A percentile compares a stretch with the other conserved stretches of the same genome.
These are phyloP conservation scores for Quercus alba DNA, from an alignment of 306 rosid genomes.

Conservation along the genomic window DNA sequence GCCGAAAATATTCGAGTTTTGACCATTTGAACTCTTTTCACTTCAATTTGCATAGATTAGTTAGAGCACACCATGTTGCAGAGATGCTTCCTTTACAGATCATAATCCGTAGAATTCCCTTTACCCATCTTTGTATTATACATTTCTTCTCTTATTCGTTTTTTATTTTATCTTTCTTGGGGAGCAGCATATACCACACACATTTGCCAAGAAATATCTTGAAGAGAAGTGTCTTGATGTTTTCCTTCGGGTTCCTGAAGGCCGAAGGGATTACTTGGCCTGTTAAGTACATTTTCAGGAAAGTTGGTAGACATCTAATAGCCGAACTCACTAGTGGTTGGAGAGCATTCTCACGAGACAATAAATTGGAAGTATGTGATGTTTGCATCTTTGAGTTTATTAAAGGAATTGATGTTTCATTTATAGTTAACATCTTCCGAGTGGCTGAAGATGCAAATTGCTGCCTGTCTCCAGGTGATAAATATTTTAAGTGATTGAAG, in stretches of 20 bases:
- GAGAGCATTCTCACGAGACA: neutral
- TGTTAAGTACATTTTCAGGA: neutral
- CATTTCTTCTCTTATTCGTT: neutral
- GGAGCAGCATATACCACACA: neutral
- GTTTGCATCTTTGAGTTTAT: constrained; percentile 1
- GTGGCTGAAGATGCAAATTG: neutral
- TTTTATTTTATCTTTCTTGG: neutral
- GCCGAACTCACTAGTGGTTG: constrained; percentile 1
- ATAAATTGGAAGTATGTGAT: constrained; percentile 8
- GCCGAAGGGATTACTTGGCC: constrained; percentile 1
- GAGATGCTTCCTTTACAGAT: too few relatives aligned
- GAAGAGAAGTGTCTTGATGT: neutral
- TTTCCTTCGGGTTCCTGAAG: neutral
- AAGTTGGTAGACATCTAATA: neutral
- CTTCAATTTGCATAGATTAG: neutral
- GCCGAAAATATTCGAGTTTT: neutral
- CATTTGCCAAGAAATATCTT: neutral
- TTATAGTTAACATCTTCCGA: neutral
- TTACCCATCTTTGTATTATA: too few relatives aligned
- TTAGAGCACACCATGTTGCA: too few relatives aligned
- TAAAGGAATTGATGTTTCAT: too few relatives aligned
- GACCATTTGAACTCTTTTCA: neutral
- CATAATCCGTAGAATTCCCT: too few relatives aligned
- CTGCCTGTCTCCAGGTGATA: neutral
- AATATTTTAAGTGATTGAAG: too few relatives aligned